Evolutionary conservation across 176 grass and related monocot genomes (phyloP).

Genomic region (Bolboschoenus planiculmis): DNA sequence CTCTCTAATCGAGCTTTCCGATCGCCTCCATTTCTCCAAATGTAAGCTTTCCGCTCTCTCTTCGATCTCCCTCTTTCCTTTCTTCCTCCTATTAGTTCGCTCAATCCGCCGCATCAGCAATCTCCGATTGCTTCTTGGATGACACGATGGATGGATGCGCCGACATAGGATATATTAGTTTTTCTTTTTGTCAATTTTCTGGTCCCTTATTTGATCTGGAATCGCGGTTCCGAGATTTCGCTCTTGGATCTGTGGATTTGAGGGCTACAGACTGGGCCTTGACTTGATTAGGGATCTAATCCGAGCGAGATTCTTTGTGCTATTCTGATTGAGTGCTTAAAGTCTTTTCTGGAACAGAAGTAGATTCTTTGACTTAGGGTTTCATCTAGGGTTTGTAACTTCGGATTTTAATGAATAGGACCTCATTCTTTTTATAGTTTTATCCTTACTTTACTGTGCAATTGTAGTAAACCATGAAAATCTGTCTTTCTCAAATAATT

Average conservation of each 20-base stretch:
- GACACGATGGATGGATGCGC: neutral
- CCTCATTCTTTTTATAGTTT: slow-evolving; percentile 1
- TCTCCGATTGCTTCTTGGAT: slow-evolving; percentile 6
- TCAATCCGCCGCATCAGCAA: neutral
- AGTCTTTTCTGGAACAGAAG: neutral
- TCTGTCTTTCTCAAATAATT: neutral
- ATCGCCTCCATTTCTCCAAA: slow-evolving; percentile 24
- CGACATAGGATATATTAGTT: neutral
- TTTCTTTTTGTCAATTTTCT: neutral
- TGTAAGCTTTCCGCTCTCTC: slow-evolving; percentile 15
- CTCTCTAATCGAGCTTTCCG: slow-evolving; percentile 4
- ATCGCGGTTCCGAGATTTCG: slow-evolving; percentile 14
- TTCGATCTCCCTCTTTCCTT: slow-evolving; percentile 2
- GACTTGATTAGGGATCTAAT: slow-evolving; percentile 30
- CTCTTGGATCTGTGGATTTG: slow-evolving; percentile 21
- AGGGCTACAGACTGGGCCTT: neutral
- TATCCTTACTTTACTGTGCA: neutral
- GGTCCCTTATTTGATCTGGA: slow-evolving; percentile 6
- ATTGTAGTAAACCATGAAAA: neutral
- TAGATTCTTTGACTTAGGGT: slow-evolving; percentile 9
- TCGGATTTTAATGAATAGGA: neutral
- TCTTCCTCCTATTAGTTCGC: neutral
- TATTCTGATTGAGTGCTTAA: neutral
- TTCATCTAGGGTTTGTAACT: slow-evolving; percentile 28
- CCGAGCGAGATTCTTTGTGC: neutral